Conservation (phyloP, 2,329 filamentous ascomycete genomes). For the Penicillium sp. region DNA sequence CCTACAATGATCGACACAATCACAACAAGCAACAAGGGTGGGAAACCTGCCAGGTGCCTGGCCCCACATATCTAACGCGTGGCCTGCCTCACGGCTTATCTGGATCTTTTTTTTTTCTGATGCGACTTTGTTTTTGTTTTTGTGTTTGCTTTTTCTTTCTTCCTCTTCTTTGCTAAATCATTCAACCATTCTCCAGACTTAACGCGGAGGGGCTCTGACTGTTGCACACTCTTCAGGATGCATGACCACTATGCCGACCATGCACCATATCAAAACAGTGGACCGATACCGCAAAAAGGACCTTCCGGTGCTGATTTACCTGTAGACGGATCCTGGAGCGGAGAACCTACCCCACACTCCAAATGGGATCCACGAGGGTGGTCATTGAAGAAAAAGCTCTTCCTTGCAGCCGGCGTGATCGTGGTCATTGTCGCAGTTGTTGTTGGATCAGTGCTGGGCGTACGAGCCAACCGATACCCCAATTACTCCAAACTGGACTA, state of each 20-base stretch:
- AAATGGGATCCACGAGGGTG: constrained; percentile 11
- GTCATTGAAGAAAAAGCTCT: constrained; percentile 8
- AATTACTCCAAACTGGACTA: constrained; percentile 34
- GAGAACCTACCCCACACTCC: neutral
- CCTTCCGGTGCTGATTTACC: neutral
- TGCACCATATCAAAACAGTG: neutral
- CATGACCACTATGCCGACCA: neutral
- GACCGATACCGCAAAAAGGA: neutral
- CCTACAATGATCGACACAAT: neutral
- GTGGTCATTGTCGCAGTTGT: constrained; percentile 44
- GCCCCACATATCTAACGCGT: constrained; percentile 10
- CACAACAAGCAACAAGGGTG: too few relatives aligned
- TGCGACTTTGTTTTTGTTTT: neutral
- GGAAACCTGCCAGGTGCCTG: neutral
- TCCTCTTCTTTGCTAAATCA: neutral
- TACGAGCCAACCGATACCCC: constrained; percentile 41
- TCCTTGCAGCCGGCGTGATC: constrained; percentile 22
- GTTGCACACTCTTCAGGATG: neutral
- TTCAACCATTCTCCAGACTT: neutral
- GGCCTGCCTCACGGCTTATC: constrained; percentile 1
- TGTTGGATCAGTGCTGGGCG: constrained; percentile 43
- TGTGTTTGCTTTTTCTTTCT: neutral
- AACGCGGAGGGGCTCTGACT: neutral
- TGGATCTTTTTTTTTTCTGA: neutral
- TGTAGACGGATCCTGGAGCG: neutral